Base-by-base conservation (phyloP, 2,329 filamentous ascomycete species). In the Alternaria atra region DNA sequence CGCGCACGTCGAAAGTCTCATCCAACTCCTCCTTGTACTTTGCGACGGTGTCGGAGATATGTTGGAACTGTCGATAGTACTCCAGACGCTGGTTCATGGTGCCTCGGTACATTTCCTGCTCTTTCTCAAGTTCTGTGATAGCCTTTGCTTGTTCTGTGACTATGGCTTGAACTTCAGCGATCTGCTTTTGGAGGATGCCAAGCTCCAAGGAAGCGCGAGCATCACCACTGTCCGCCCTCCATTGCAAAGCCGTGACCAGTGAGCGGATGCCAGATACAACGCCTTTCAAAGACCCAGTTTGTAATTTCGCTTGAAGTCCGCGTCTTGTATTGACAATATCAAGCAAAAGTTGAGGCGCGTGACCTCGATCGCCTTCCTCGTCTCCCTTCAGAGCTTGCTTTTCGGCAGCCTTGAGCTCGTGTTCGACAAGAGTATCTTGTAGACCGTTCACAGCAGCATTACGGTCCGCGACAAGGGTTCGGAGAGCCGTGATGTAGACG, bases 1-100 rank as follows among this genome's bases (percentile, higher is more conserved):
- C 80, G 6, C 68, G 71, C 10, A 81, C 76, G 43, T 91, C 85
- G 10, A 90, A 81, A 2, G 82, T 82, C 12, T 86, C 82, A 23
- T 89, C 84, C 23, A 86, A 80, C 52, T 84, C 83, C 10, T 90
- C 89, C 58, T 93, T 89, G 57, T 91, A 91, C 1, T 91, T 89
- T 5, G 87, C 86, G 0, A 98, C 92, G 17, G 88, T 92, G 73
- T 98, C 94, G 0, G 94, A 97, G n/a, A 98, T 89, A 27, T 88
- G 86, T 74, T 98, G 95, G 10, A 98, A 84, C 72, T 97, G 93
- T 5, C 90, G 89, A 74, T 98, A 98, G 74, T 93, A 98, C 58
- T 95, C 93, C 0, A 97, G 80, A 13, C 95, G 89, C 37, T 89
- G 84, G 71, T 98, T 98, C 88, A 97, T 94, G 0, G 90, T 88